A percentile compares a stretch with the other conserved stretches of the same genome.
Conservation (phyloP, 441 rosid genomes). For the Francoa sonchifolia region DNA sequence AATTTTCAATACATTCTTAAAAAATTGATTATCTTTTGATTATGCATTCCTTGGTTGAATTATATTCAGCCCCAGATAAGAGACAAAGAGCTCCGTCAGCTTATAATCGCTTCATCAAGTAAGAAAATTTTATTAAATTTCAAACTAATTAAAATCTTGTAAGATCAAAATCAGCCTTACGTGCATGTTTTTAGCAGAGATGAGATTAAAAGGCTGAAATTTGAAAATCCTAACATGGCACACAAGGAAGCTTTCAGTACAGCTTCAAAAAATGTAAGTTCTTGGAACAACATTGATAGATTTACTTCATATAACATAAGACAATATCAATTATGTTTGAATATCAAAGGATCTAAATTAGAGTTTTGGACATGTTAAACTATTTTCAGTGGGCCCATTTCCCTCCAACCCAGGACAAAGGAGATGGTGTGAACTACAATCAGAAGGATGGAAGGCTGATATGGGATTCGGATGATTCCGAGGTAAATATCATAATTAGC, state of each 20-base stretch:
- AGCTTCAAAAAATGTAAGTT: slow-evolving; percentile 85
- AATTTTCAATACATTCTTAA: neutral
- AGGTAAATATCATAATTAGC: slow-evolving; percentile 16
- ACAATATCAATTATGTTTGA: neutral
- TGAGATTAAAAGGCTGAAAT: slow-evolving; percentile 84
- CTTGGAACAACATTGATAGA: too few species aligned
- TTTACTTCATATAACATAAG: neutral
- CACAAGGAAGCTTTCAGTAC: slow-evolving; percentile 96
- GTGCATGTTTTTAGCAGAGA: slow-evolving; percentile 39
- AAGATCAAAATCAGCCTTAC: slow-evolving; percentile 1
- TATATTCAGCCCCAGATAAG: slow-evolving; percentile 78
- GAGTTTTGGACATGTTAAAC: slow-evolving; percentile 12
- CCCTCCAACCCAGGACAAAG: slow-evolving; percentile 48
- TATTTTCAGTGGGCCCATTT: slow-evolving; percentile 77
- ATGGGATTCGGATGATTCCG: slow-evolving; percentile 23
- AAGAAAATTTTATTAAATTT: slow-evolving; percentile 7
- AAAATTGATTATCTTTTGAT: neutral
- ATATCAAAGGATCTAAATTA: too few species aligned
- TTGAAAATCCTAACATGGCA: slow-evolving; percentile 78
- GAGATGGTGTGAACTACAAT: slow-evolving; percentile 34
- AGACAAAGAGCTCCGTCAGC: slow-evolving; percentile 96
- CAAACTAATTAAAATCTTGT: neutral
- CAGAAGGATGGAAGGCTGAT: slow-evolving; percentile 30
- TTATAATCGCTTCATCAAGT: slow-evolving; percentile 92
- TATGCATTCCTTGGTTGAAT: neutral